Evolutionary conservation across 345 rosid species (phyloP).

Genomic region (Eucalyptus regnans): DNA sequence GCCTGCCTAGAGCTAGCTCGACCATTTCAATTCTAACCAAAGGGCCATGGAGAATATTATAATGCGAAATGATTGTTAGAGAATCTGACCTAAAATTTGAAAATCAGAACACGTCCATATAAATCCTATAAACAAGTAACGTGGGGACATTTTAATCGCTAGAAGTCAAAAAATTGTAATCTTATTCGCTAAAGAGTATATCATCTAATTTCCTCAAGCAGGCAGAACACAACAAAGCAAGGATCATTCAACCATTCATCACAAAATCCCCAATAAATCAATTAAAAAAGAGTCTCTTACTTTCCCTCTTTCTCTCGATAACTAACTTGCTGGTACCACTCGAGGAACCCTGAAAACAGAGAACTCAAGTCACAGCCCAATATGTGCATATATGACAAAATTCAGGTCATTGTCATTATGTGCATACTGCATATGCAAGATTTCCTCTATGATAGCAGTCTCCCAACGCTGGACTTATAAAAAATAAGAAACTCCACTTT

Average conservation of each 20-base stretch:
- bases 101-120: neutral
- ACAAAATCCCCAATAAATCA: too few species aligned
- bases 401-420: neutral
- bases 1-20: neutral
- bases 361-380: neutral
- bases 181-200: too few species aligned
- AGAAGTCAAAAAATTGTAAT: neutral
- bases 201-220: too few species aligned
- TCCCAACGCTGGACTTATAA: neutral
- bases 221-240: too few species aligned
- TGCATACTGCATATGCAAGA: neutral
- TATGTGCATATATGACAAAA: neutral
- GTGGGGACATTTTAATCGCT: neutral
- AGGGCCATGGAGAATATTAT: neutral
- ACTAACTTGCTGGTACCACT: neutral
- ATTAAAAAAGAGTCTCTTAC: too few species aligned
- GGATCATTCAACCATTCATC: too few species aligned
- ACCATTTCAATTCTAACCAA: neutral
- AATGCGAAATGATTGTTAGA: neutral
- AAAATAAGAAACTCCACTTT: neutral
- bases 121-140: neutral
- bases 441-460: neutral
- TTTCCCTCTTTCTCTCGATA: too few species aligned
- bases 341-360: too few species aligned
- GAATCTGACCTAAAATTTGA: neutral